Conservation (phyloP, 805 yeast genomes). For the Debaryomyces maramus region DNA sequence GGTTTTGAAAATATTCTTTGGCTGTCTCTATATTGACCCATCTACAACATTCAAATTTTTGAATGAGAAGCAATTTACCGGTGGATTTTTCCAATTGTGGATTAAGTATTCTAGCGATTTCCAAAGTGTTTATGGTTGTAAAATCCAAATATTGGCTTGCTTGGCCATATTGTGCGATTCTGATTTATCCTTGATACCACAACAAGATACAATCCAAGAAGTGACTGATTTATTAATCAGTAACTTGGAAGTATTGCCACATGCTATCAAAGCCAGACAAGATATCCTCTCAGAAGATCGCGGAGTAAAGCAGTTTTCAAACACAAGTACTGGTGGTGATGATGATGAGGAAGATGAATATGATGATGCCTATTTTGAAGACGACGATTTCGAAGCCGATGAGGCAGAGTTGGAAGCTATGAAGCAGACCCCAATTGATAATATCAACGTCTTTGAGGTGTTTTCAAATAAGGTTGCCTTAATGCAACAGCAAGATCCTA, state of each 20-base stretch:
- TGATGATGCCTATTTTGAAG: slow-evolving; percentile 30
- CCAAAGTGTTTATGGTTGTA: slow-evolving; percentile 56
- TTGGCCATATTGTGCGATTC: slow-evolving; percentile 39
- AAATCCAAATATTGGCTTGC: slow-evolving; percentile 50
- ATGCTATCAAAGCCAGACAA: slow-evolving; percentile 48
- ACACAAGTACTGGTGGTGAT: slow-evolving; percentile 19
- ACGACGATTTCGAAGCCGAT: slow-evolving; percentile 49
- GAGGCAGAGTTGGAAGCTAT: slow-evolving; percentile 83
- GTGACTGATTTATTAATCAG: slow-evolving; percentile 40
- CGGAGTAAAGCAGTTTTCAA: slow-evolving; percentile 27
- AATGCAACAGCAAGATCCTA: slow-evolving; percentile 49
- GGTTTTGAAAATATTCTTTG: slow-evolving; percentile 44
- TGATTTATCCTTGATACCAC: slow-evolving; percentile 25
- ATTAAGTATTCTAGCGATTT: slow-evolving; percentile 46
- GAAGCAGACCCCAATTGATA: slow-evolving; percentile 76
- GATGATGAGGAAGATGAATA: slow-evolving; percentile 32
- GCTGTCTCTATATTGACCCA: slow-evolving; percentile 41
- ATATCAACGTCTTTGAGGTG: slow-evolving; percentile 65
- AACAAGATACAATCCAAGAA: slow-evolving; percentile 36
- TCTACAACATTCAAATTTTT: slow-evolving; percentile 34
- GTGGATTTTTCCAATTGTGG: slow-evolving; percentile 48
- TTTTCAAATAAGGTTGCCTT: slow-evolving; percentile 56
- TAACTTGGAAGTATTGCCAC: slow-evolving; percentile 46
- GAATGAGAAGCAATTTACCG: slow-evolving; percentile 36
- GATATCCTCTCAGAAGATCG: slow-evolving; percentile 43